These are phyloP conservation scores for Pythium guiyangense DNA, from an alignment of 352 stramenopile genomes.

Conservation along the genomic window DNA sequence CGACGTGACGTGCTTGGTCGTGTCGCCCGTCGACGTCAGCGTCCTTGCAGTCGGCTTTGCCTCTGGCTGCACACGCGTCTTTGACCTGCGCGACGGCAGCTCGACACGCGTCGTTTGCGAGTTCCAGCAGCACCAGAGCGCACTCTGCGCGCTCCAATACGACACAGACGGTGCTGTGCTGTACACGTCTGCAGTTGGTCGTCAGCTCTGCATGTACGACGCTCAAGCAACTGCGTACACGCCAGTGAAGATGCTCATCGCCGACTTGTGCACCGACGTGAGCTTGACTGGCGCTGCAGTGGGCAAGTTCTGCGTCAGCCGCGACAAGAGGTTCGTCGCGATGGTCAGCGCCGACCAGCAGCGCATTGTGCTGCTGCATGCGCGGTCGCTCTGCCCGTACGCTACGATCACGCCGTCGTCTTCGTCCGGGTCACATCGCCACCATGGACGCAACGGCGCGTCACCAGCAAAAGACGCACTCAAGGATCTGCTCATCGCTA, in stretches of 20 bases:
- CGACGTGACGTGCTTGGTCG: constrained; percentile 48
- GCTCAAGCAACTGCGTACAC: constrained; percentile 35
- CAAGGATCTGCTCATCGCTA: constrained; percentile 44
- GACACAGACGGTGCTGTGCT: constrained; percentile 32
- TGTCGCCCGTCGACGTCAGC: constrained; percentile 27
- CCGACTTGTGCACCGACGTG: constrained; percentile 24
- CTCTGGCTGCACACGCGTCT: constrained; percentile 81
- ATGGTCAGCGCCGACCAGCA: constrained; percentile 25
- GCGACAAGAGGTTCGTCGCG: constrained; percentile 33
- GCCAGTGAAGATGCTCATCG: constrained; percentile 66
- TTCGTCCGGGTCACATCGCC: constrained; percentile 4
- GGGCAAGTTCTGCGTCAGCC: constrained; percentile 32
- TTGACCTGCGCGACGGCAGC: constrained; percentile 45
- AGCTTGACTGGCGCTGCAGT: neutral
- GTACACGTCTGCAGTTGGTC: constrained; percentile 45
- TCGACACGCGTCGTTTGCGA: constrained; percentile 45
- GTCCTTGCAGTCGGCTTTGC: constrained; percentile 75
- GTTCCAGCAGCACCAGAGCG: constrained; percentile 82
- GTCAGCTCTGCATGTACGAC: constrained; percentile 72
- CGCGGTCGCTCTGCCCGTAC: constrained; percentile 30
- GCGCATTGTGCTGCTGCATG: constrained; percentile 32
- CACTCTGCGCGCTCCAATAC: constrained; percentile 55
- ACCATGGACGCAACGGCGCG: neutral
- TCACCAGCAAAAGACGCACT: constrained; percentile 9
- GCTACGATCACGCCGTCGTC: constrained; percentile 29